Evolutionary conservation across 257 asterid species (phyloP).

Genomic region (Striga asiatica): DNA sequence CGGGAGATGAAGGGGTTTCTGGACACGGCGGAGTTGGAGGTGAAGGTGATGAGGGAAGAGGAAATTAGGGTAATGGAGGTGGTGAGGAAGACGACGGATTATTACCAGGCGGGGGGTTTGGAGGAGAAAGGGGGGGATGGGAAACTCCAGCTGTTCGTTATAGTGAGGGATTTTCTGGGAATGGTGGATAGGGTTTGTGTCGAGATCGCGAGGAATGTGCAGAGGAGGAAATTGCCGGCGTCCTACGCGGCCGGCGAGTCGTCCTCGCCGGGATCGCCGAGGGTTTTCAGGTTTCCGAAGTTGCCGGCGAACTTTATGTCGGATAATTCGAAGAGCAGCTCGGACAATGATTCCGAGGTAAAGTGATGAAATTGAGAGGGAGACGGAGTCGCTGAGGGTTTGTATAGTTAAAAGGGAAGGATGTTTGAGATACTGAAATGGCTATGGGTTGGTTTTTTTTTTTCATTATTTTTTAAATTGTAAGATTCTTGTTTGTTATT

Average conservation of each 20-base stretch:
- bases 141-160: conserved; percentile 47
- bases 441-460: not conserved
- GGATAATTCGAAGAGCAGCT: conserved; percentile 31
- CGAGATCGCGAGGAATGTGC: conserved; percentile 60
- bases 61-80: conserved; percentile 57
- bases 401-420: conserved; percentile 21
- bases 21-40: conserved; percentile 47
- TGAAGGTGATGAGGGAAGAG: conserved; percentile 37
- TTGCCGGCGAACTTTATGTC: conserved; percentile 72
- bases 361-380: conserved; percentile 9
- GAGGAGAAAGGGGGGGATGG: conserved; percentile 37
- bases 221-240: conserved; percentile 41
- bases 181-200: conserved; percentile 87
- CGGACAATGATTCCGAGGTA: conserved; percentile 29
- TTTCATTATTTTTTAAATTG: not conserved
- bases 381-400: conserved; percentile 10
- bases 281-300: conserved; percentile 69
- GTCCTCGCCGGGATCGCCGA: conserved; percentile 43
- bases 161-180: conserved; percentile 61
- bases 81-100: conserved; percentile 65
- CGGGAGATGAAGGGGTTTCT: conserved; percentile 50
- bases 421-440: not conserved
- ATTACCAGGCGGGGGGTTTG: conserved; percentile 66
- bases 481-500: not conserved
- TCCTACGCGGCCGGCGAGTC: conserved; percentile 19